These are phyloP conservation scores for Tylopilus sp. DNA, from an alignment of 1,284 basidiomycete genomes.

Conservation along the genomic window DNA sequence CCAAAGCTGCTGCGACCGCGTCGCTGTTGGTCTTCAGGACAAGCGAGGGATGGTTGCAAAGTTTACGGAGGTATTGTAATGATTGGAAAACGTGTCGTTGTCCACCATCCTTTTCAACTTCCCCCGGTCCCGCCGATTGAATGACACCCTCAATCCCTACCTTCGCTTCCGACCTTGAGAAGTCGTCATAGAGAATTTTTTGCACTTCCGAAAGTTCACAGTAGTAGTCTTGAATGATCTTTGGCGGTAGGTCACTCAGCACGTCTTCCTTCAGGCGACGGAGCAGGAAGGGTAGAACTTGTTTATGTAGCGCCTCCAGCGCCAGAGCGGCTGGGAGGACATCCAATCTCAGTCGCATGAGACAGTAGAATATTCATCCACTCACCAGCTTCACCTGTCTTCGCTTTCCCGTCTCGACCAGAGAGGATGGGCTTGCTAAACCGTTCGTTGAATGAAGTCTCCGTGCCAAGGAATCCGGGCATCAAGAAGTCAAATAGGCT, in stretches of 20 bases:
- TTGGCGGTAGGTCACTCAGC: constrained; percentile 92
- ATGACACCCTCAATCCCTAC: constrained; percentile 64
- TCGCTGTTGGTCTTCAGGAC: constrained; percentile 71
- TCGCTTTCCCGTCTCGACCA: constrained; percentile 93
- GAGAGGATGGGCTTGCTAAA: constrained; percentile 96
- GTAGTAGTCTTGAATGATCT: constrained; percentile 99
- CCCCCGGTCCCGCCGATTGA: constrained; percentile 39
- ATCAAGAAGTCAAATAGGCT: constrained; percentile 99
- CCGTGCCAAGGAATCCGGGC: constrained; percentile 97
- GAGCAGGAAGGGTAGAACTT: constrained; percentile 97
- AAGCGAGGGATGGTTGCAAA: constrained; percentile 95
- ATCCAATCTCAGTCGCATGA: constrained; percentile 3
- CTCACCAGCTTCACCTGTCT: constrained; percentile 90
- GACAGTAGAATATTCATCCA: constrained; percentile 13
- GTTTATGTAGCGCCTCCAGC: constrained; percentile 95
- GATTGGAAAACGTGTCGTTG: constrained; percentile 95
- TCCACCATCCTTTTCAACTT: constrained; percentile 41
- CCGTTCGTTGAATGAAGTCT: constrained; percentile 92
- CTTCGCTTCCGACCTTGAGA: constrained; percentile 76
- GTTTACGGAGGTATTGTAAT: constrained; percentile 93
- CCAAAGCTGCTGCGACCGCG: constrained; percentile 61
- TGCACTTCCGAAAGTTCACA: constrained; percentile 96
- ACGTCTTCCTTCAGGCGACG: constrained; percentile 98
- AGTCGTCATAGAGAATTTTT: constrained; percentile 91
- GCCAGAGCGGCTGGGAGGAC: constrained; percentile 73